Conservation (phyloP, 352 stramenopile species). For the Pythium aristosporum region DNA sequence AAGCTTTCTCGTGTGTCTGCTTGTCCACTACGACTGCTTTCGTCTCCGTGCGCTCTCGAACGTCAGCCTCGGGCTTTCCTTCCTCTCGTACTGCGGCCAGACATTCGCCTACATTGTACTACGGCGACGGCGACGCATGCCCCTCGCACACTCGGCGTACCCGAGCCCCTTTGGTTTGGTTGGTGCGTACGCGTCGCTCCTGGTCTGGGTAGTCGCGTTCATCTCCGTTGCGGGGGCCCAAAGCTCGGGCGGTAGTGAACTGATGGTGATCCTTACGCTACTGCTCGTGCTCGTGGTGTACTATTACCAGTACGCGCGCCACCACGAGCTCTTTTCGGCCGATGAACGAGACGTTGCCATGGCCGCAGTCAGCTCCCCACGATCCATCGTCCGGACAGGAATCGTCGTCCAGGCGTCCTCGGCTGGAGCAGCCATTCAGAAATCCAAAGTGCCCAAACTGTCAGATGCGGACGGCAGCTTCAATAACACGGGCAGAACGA, state of each 20-base stretch:
- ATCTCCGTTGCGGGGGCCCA: slow-evolving; percentile 17
- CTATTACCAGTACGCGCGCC: slow-evolving; percentile 15
- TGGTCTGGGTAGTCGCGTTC: slow-evolving; percentile 19
- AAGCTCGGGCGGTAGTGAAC: neutral
- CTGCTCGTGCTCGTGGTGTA: slow-evolving; percentile 14
- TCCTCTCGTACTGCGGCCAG: slow-evolving; percentile 24
- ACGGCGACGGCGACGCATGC: neutral
- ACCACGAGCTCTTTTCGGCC: slow-evolving; percentile 24
- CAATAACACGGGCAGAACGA: neutral
- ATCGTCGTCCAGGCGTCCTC: too few relatives aligned
- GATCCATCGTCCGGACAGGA: neutral
- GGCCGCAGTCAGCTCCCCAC: neutral
- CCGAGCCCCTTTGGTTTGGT: slow-evolving; percentile 22
- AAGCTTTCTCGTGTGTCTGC: slow-evolving; percentile 19
- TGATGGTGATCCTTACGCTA: neutral
- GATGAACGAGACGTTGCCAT: slow-evolving; percentile 24
- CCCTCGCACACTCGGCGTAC: slow-evolving; percentile 1
- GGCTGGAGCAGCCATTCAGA: neutral
- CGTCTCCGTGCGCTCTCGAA: neutral
- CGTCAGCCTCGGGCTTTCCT: slow-evolving; percentile 14
- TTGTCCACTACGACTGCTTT: slow-evolving; percentile 7
- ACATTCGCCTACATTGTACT: slow-evolving; percentile 14
- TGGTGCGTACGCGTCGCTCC: slow-evolving; percentile 16
- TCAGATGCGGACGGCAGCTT: slow-evolving; percentile 8
- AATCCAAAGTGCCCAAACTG: neutral